Percentiles rank a stretch among this genome's conserved stretches.
Evolutionary conservation across 345 rosid species (phyloP).

Genomic region (Murraya paniculata): DNA sequence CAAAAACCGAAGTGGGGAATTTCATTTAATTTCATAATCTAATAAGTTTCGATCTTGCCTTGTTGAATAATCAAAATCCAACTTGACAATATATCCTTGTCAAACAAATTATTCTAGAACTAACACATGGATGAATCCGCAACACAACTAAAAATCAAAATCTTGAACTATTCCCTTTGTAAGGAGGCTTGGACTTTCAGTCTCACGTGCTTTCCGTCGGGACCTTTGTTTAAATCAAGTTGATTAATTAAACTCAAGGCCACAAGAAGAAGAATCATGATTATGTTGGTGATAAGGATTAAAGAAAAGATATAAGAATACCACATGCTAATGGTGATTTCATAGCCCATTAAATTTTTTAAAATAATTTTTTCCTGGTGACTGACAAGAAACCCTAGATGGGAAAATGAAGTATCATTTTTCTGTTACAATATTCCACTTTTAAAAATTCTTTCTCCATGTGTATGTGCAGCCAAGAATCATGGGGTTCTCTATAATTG

Average conservation of each 20-base stretch:
- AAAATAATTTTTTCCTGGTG: conserved; percentile 9
- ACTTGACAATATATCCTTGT: conserved; percentile 20
- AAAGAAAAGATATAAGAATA: conserved; percentile 8
- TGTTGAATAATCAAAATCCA: conserved; percentile 25
- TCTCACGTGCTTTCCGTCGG: conserved; percentile 37
- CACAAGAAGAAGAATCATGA: conserved; percentile 23
- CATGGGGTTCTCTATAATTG: conserved; percentile 40
- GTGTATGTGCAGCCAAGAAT: conserved; percentile 39
- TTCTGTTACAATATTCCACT: conserved; percentile 17
- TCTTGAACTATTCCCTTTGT: conserved; percentile 11
- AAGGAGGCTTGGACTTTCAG: conserved; percentile 14
- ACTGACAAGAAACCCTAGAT: conserved; percentile 21
- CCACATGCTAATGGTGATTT: conserved; percentile 28
- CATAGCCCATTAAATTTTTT: conserved; percentile 1
- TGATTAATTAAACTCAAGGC: conserved; percentile 23
- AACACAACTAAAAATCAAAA: conserved; percentile 12
- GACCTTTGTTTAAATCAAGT: conserved; percentile 26
- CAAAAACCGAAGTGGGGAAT: conserved; percentile 26
- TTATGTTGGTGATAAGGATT: conserved; percentile 28
- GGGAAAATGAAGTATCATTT: conserved; percentile 36
- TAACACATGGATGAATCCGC: conserved; percentile 16
- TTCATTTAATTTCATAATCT: conserved; percentile 33
- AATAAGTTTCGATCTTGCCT: conserved; percentile 9
- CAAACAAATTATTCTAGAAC: conserved; percentile 17
- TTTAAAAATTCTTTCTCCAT: conserved; percentile 13